Base-by-base conservation (phyloP, 108 stramenopile genomes). In the Skeletonema grethae region DNA sequence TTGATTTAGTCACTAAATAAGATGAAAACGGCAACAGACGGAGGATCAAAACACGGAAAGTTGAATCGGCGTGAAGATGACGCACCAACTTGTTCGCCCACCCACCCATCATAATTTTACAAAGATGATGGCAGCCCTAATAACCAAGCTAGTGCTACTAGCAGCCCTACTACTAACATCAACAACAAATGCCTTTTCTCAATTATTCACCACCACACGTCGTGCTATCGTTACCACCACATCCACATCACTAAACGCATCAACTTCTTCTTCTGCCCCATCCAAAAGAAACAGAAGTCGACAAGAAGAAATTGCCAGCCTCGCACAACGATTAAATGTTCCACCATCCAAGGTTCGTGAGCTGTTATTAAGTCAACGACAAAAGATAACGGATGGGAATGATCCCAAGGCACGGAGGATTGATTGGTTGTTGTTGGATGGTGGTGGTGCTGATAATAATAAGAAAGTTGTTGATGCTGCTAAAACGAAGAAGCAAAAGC, bases 391-490 rank as follows among this genome's bases (percentile, higher is more conserved):
- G n/a, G 59, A 20, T 20, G 25, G 4, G 12, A 43, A 61, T 61
- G 35, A 32, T 8, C 8, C 60, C 7, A 61, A 61, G n/a, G 60
- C n/a, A 10, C n/a, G 60, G 12, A 18, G 22, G 13, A 61, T 61
- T 24, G 60, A 61, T 36, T 61, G 60, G 60, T 61, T 61, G 60
- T 20, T 61, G n/a, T n/a, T n/a, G n/a, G n/a, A n/a, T n/a, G n/a
- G n/a, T n/a, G 60, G 35, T 61, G 31, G 7, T 61, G 31, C 18
- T 9, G 8, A 18, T 18, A 29, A 35, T 35, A 2, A 15, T 2
- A 5, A 5, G 22, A 30, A 9, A 12, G 35, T 16, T 38, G 36
- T 11, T 9, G 36, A 38, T 2, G 36, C 9, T 2, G 29, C 18
- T 5, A 28, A 15, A 16, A 5, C 1, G 32, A 34, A 34, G 32